Base-by-base conservation (phyloP, 2,329 filamentous ascomycete genomes). In the Phymatotrichopsis omnivora region DNA sequence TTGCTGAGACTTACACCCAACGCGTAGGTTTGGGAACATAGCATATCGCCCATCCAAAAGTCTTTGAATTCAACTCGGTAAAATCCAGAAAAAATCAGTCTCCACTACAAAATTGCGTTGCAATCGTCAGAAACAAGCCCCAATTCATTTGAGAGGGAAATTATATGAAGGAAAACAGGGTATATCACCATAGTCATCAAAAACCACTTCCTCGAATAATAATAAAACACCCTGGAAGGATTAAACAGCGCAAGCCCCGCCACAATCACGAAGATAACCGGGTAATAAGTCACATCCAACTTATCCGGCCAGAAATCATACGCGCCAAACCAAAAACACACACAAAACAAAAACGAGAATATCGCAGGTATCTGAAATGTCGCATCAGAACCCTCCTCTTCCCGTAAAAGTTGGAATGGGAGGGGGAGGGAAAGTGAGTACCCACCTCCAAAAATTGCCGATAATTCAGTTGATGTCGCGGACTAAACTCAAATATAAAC, bases 21-120 rank as follows among this genome's bases (percentile, higher is more conserved):
- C 12, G 81, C 75, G 63, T 98, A 98, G 5, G 87, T 93, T 45
- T 93, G 70, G 2, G 91, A 96, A 64, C 89, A 96, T 64, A 93
- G 94, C 71, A 96, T 95, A 62, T 98, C 91, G 41, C 91, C 91
- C 0, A 96, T 73, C 64, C 95, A 96, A 66, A 98, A 96, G 64
- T 98, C 91, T 47, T 87, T 77, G 62, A 96, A 98, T 62, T 96
- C 89, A 38, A 98, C 91, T 1, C 85, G 85, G 59, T 93, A 95
- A 16, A 93, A 62, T 3, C 87, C 87, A 11, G 89, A 85, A 37
- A 89, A 73, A 42, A 93, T 67, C 14, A 96, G 70, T 50, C 91
- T 83, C 75, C 83, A 93, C 81, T 91, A 53, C 7, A 34, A 17
- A n/a, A n/a, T n/a, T n/a, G n/a, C n/a, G n/a, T n/a, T n/a, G 20